Percentiles rank a stretch among this genome's conserved stretches.
These are phyloP conservation scores for Echinochloa phyllopogon DNA, from an alignment of 176 grass and related monocot species.

Conservation along the genomic window DNA sequence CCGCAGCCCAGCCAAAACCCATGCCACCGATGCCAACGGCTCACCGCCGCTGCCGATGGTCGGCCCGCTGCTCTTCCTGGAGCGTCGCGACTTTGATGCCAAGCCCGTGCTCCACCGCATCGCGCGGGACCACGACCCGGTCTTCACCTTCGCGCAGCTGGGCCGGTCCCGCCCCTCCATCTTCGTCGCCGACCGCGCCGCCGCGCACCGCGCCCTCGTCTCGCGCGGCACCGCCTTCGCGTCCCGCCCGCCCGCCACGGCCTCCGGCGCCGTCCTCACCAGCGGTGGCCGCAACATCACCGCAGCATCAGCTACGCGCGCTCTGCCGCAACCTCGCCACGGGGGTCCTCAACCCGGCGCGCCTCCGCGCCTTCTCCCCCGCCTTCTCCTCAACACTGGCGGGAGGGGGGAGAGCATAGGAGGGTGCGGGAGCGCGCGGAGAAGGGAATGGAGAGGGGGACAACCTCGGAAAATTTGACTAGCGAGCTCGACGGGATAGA, in stretches of 20 bases:
- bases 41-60: constrained; percentile 35
- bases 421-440: too few species aligned
- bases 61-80: constrained; percentile 43
- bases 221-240: constrained; percentile 59
- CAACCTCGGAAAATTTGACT: too few species aligned
- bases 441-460: too few species aligned
- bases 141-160: constrained; percentile 53
- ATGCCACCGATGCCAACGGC: too few species aligned
- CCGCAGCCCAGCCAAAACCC: neutral
- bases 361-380: constrained; percentile 50
- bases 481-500: too few species aligned
- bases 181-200: constrained; percentile 49
- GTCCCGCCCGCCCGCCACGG: constrained; percentile 32
- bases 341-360: constrained; percentile 56
- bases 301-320: constrained; percentile 48
- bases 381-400: too few species aligned
- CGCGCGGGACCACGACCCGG: constrained; percentile 43
- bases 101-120: constrained; percentile 41
- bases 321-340: constrained; percentile 51
- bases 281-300: constrained; percentile 56
- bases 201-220: constrained; percentile 56
- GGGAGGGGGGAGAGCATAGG: too few species aligned
- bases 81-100: constrained; percentile 41
- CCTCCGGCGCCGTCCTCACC: constrained; percentile 35
- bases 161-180: constrained; percentile 28